These are phyloP conservation scores for Ajuga reptans DNA, from an alignment of 305 asterid genomes.

Conservation along the genomic window DNA sequence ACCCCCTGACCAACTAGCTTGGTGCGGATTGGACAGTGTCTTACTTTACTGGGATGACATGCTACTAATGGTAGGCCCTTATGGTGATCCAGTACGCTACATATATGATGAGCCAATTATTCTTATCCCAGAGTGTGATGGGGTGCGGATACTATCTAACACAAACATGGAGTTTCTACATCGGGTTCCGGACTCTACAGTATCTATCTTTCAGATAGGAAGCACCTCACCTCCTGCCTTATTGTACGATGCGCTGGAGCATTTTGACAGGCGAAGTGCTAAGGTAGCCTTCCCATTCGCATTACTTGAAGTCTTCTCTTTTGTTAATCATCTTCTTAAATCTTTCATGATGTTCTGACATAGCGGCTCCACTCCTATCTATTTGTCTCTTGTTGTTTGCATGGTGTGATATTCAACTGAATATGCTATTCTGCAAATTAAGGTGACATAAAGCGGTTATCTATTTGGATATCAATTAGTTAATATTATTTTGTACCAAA, in stretches of 20 bases:
- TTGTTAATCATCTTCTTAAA: neutral
- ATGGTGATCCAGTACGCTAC: constrained; percentile 81
- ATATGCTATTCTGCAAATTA: neutral
- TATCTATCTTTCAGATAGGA: constrained; percentile 88
- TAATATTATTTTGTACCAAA: neutral
- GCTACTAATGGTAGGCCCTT: constrained; percentile 92
- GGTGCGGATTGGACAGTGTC: constrained; percentile 96
- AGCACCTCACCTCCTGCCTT: constrained; percentile 92
- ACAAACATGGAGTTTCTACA: constrained; percentile 82
- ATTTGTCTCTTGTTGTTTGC: neutral
- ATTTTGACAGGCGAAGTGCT: constrained; percentile 88
- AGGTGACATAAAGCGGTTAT: neutral
- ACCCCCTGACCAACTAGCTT: constrained; percentile 92
- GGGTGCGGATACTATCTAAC: constrained; percentile 79
- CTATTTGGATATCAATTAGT: neutral
- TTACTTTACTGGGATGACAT: constrained; percentile 93
- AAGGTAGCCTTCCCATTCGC: constrained; percentile 48
- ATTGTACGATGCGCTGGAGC: constrained; percentile 89
- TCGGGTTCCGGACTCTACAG: constrained; percentile 93
- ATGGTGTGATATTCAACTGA: neutral
- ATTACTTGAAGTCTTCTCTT: neutral
- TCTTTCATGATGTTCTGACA: neutral
- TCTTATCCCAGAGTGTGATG: constrained; percentile 90
- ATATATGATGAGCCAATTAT: constrained; percentile 79
- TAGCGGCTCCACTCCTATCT: neutral